phyloP scores from a whole-genome alignment of 306 rosid genomes.

The Canavalia ensiformis region DNA sequence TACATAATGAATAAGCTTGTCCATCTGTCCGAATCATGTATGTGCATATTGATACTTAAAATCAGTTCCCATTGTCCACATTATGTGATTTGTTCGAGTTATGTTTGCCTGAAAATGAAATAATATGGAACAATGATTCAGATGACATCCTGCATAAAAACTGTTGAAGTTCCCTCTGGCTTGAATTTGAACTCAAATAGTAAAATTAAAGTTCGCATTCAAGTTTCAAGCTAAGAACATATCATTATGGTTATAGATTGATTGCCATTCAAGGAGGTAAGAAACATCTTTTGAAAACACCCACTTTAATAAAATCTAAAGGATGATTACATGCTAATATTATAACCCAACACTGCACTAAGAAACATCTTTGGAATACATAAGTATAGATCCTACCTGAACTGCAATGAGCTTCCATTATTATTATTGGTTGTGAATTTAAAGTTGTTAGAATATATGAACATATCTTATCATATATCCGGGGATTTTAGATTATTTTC shows the following conservation, averaged over 20 bases:
- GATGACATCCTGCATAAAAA: slow-evolving; percentile 39
- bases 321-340: neutral
- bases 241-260: slow-evolving; percentile 1
- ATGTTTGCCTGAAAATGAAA: slow-evolving; percentile 81
- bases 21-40: slow-evolving; percentile 92
- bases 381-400: too few relatives aligned
- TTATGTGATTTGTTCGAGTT: slow-evolving; percentile 92
- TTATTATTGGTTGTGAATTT: too few relatives aligned
- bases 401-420: too few relatives aligned
- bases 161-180: slow-evolving; percentile 13
- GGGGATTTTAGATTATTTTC: too few relatives aligned
- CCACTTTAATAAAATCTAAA: slow-evolving; percentile 5
- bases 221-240: slow-evolving; percentile 35
- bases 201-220: slow-evolving; percentile 29
- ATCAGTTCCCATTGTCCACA: slow-evolving; percentile 99
- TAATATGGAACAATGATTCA: slow-evolving; percentile 30
- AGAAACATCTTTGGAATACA: slow-evolving; percentile 15
- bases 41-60: slow-evolving; percentile 93
- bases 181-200: neutral
- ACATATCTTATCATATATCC: too few relatives aligned
- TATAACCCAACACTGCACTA: slow-evolving; percentile 17
- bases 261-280: slow-evolving; percentile 17
- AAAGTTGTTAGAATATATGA: too few relatives aligned
- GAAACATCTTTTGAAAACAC: neutral
- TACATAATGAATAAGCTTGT: slow-evolving; percentile 96